Evolutionary conservation across 2,329 filamentous ascomycete species (phyloP).

Genomic region (Westerdykella ornata): DNA sequence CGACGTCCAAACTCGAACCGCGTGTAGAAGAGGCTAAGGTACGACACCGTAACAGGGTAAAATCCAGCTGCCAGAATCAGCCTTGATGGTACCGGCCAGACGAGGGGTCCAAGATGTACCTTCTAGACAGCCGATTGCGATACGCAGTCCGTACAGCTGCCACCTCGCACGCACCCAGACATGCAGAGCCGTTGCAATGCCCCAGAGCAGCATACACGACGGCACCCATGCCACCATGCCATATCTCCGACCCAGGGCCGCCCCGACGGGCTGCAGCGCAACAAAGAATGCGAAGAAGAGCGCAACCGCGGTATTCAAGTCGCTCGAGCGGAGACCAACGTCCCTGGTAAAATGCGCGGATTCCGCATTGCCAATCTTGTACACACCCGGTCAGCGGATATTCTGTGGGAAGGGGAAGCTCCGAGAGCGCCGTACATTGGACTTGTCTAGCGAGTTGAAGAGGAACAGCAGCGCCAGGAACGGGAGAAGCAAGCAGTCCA

Average conservation of each 20-base stretch:
- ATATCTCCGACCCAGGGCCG: constrained; percentile 52
- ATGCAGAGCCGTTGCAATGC: constrained; percentile 44
- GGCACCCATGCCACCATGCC: constrained; percentile 53
- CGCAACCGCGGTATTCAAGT: constrained; percentile 52
- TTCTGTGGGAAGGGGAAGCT: not conserved
- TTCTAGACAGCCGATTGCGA: constrained; percentile 45
- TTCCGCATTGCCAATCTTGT: constrained; percentile 49
- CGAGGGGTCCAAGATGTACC: constrained; percentile 18
- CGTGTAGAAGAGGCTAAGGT: constrained; percentile 54
- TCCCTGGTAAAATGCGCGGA: constrained; percentile 55
- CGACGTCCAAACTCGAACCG: constrained; percentile 52
- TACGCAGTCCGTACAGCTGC: constrained; percentile 44
- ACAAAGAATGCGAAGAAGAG: constrained; percentile 56
- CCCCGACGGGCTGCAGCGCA: constrained; percentile 51
- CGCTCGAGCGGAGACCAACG: constrained; percentile 46
- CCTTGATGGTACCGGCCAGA: constrained; percentile 3
- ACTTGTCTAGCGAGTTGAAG: constrained; percentile 49
- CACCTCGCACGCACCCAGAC: constrained; percentile 42
- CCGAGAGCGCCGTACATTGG: constrained; percentile 33
- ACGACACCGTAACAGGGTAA: constrained; percentile 54
- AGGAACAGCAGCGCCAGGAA: constrained; percentile 49
- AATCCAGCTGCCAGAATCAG: constrained; percentile 44
- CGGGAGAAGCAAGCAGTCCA: constrained; percentile 47
- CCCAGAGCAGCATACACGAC: constrained; percentile 51
- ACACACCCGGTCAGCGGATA: not conserved